A percentile compares a stretch with the other conserved stretches of the same genome.
phyloP scores from a whole-genome alignment of 208 protist species.

The Trichomonas gallinae region DNA sequence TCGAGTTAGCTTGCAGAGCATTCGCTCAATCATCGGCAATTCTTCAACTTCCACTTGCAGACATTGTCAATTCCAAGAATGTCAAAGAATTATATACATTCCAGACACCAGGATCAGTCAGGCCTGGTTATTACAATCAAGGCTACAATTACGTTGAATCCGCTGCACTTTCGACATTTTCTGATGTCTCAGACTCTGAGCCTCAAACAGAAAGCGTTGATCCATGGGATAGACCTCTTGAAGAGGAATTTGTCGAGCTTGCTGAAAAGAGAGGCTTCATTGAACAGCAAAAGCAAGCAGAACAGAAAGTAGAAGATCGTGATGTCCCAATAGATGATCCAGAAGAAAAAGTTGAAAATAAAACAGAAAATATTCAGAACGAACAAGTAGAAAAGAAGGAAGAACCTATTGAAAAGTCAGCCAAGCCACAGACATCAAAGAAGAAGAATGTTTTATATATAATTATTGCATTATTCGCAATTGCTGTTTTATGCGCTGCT shows the following conservation, averaged over 20 bases:
- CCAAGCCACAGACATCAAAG: neutral
- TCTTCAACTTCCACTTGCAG: neutral
- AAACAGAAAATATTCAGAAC: neutral
- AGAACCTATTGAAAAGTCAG: neutral
- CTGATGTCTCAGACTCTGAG: neutral
- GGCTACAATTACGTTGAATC: neutral
- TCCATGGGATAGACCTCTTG: neutral
- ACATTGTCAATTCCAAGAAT: neutral
- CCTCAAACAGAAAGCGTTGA: neutral
- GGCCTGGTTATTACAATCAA: neutral
- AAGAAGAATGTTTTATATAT: neutral
- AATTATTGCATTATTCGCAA: neutral
- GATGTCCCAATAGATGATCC: neutral
- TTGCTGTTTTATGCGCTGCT: neutral
- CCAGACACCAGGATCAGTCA: neutral
- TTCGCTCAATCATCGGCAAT: neutral
- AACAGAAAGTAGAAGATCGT: neutral
- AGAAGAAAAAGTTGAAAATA: neutral
- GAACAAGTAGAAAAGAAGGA: neutral
- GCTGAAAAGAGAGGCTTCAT: neutral
- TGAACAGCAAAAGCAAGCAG: neutral
- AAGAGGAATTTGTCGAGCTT: neutral
- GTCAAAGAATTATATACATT: neutral
- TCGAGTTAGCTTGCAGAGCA: neutral
- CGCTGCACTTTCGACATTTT: neutral